A percentile compares a stretch with the other conserved stretches of the same genome.
Evolutionary conservation across 352 stramenopile genomes (phyloP).

Genomic region (Plasmopara muralis): DNA sequence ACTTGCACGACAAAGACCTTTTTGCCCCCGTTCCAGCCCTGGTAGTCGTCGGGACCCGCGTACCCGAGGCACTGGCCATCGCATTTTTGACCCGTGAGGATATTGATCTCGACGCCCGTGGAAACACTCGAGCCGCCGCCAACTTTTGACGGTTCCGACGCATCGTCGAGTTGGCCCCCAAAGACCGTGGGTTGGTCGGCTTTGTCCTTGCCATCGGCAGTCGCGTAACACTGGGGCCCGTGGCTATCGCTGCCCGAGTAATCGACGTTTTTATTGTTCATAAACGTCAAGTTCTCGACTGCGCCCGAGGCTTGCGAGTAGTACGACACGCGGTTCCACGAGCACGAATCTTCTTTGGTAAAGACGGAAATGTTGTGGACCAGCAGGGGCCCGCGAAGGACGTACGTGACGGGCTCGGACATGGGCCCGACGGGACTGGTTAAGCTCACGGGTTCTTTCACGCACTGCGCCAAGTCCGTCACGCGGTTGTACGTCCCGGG

Average conservation of each 20-base stretch:
- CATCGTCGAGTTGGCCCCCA: constrained; percentile 35
- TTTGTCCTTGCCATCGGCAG: constrained; percentile 28
- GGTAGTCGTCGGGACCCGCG: constrained; percentile 35
- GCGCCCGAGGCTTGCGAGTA: constrained; percentile 29
- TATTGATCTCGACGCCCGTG: constrained; percentile 63
- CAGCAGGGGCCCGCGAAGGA: constrained; percentile 56
- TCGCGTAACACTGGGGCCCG: constrained; percentile 49
- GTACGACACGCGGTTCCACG: constrained; percentile 46
- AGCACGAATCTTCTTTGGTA: constrained; percentile 16
- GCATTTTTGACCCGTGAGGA: constrained; percentile 46
- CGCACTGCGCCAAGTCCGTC: constrained; percentile 30
- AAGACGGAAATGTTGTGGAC: constrained; percentile 65
- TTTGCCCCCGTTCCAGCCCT: constrained; percentile 50
- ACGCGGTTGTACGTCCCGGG: constrained; percentile 48
- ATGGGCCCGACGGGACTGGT: constrained; percentile 50
- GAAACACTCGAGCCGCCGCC: constrained; percentile 37
- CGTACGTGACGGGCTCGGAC: constrained; percentile 49
- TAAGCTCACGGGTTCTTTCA: constrained; percentile 31
- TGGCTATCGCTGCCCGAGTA: constrained; percentile 30
- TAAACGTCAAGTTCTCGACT: constrained; percentile 55
- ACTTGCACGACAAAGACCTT: constrained; percentile 70
- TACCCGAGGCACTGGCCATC: constrained; percentile 32
- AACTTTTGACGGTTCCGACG: constrained; percentile 22
- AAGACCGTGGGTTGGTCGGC: constrained; percentile 32
- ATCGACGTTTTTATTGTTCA: constrained; percentile 77